Percentiles rank a stretch among this genome's conserved stretches.
These are phyloP conservation scores for Penicillium sp. DNA, from an alignment of 2,329 filamentous ascomycete species.

Conservation along the genomic window DNA sequence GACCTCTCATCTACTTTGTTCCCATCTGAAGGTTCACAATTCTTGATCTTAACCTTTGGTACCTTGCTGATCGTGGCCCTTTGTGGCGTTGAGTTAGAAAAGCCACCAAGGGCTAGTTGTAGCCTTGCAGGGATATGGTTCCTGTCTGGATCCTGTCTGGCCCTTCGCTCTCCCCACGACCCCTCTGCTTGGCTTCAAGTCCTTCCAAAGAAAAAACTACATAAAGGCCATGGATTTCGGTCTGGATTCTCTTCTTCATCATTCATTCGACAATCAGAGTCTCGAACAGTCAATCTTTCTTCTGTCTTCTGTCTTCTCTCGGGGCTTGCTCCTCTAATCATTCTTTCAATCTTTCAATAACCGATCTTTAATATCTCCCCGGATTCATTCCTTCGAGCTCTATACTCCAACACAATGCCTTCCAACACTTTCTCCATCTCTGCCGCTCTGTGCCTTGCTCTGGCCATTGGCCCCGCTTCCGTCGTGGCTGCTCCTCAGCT, in stretches of 20 bases:
- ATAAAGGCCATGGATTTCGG: constrained; percentile 15
- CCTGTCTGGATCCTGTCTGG: constrained; percentile 10
- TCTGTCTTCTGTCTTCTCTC: constrained; percentile 10
- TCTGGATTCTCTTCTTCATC: constrained; percentile 7
- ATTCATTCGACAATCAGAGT: constrained; percentile 14
- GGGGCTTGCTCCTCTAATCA: constrained; percentile 5
- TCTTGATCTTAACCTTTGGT: constrained; percentile 11
- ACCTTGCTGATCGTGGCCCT: constrained; percentile 21
- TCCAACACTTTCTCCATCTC: constrained; percentile 25
- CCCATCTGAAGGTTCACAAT: background rate
- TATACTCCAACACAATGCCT: constrained; percentile 19
- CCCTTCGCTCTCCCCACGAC: constrained; percentile 11
- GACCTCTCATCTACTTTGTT: constrained; percentile 12
- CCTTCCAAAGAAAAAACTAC: constrained; percentile 18
- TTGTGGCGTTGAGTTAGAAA: constrained; percentile 15
- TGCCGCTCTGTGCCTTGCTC: constrained; percentile 29
- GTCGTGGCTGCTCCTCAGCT: constrained; percentile 29
- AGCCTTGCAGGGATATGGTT: constrained; percentile 21
- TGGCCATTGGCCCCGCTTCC: constrained; percentile 25
- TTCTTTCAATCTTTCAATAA: constrained; percentile 5
- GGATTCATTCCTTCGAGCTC: constrained; percentile 10
- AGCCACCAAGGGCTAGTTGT: constrained; percentile 19
- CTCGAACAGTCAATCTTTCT: constrained; percentile 22
- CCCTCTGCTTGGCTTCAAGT: constrained; percentile 2
- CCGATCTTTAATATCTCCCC: constrained; percentile 5